Conservation (phyloP, 352 stramenopile species). For the Saprolegnia diclina region DNA sequence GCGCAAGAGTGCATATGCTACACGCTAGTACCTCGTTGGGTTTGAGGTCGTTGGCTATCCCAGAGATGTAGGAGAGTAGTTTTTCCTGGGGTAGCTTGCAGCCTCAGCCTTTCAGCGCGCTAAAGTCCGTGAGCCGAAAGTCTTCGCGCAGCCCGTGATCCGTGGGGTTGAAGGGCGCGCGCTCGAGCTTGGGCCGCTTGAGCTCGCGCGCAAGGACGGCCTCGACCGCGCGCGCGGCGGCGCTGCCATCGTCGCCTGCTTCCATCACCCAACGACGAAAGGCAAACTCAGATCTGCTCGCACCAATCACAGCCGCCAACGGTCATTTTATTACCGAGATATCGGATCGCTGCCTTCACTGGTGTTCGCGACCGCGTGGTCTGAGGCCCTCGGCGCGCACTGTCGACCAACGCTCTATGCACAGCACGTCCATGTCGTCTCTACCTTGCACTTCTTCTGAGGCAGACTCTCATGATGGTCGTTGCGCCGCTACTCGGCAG, state of each 20-base stretch:
- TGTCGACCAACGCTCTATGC: no score
- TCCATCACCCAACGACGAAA: neutral
- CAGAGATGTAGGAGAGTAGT: conserved; percentile 87
- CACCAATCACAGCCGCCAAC: neutral
- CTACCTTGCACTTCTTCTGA: no score
- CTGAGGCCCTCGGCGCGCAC: no score
- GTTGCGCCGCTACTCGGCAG: no score
- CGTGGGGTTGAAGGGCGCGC: conserved; percentile 47
- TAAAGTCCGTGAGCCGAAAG: conserved; percentile 82
- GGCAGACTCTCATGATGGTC: no score
- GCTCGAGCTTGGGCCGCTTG: conserved; percentile 20
- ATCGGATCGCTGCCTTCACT: no score
- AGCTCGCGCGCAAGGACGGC: conserved; percentile 59
- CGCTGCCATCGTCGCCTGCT: neutral
- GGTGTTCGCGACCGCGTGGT: no score
- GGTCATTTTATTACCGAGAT: no score
- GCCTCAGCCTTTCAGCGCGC: conserved; percentile 91
- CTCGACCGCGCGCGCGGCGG: conserved; percentile 3
- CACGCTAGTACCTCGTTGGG: conserved; percentile 54
- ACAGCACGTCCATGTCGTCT: no score
- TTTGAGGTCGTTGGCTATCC: conserved; percentile 87
- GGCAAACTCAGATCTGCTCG: neutral
- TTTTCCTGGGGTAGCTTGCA: conserved; percentile 94
- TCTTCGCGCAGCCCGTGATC: conserved; percentile 58
- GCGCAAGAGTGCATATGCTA: neutral